phyloP scores from a whole-genome alignment of 2,329 filamentous ascomycete genomes.

The Venturia effusa region DNA sequence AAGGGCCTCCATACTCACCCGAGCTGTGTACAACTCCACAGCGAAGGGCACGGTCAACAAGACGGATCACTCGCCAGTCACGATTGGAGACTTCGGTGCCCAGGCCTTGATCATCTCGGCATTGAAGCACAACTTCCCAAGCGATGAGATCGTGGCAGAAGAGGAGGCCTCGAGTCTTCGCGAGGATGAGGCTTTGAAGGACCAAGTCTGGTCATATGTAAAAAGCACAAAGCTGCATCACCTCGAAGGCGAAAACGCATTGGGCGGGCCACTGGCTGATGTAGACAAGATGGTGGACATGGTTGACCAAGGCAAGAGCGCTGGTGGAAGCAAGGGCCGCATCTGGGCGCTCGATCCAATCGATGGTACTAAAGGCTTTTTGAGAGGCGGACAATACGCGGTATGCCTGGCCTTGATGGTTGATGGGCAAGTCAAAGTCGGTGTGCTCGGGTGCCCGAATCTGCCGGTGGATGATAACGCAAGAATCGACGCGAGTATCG shows the following conservation, averaged over 20 bases:
- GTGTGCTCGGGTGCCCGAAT: conserved; percentile 91
- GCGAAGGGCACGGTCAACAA: conserved; percentile 92
- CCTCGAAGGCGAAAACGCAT: conserved; percentile 49
- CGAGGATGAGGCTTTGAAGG: conserved; percentile 55
- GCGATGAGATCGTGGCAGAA: conserved; percentile 86
- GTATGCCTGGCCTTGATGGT: conserved; percentile 88
- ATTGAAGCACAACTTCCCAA: conserved; percentile 78
- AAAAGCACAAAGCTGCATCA: conserved; percentile 54
- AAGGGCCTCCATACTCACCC: conserved; percentile 65
- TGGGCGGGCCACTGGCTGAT: conserved; percentile 58
- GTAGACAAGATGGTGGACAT: conserved; percentile 53
- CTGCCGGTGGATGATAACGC: conserved; percentile 75
- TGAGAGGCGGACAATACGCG: conserved; percentile 92
- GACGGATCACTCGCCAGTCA: conserved; percentile 92
- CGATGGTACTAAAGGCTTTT: conserved; percentile 94
- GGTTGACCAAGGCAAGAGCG: conserved; percentile 51
- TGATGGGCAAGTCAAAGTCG: conserved; percentile 86
- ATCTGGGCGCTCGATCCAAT: conserved; percentile 98
- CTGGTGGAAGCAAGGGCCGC: conserved; percentile 60
- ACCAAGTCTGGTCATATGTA: conserved; percentile 78
- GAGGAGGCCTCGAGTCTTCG: conserved; percentile 80
- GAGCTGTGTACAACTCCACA: conserved; percentile 73
- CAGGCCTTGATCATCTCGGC: conserved; percentile 93
- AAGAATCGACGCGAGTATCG: conserved; percentile 59
- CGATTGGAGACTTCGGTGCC: conserved; percentile 94